A percentile compares a stretch with the other conserved stretches of the same genome.
These are phyloP conservation scores for Kandelia obovata DNA, from an alignment of 345 rosid species.

Conservation along the genomic window DNA sequence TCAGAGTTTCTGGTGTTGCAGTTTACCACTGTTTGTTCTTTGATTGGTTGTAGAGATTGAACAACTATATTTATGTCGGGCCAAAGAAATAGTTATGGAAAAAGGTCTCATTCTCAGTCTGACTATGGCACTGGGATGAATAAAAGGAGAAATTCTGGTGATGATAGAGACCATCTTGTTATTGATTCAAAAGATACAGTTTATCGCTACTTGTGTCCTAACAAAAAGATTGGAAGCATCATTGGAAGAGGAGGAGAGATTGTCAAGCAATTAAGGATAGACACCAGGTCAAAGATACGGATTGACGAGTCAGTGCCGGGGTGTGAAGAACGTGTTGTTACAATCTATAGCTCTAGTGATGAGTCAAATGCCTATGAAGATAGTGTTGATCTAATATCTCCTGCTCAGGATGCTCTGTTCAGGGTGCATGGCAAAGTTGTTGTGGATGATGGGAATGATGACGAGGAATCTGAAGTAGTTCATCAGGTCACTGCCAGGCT, in stretches of 20 bases:
- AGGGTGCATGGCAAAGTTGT: slow-evolving; percentile 80
- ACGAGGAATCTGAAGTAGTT: slow-evolving; percentile 55
- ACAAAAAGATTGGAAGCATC: slow-evolving; percentile 83
- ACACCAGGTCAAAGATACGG: slow-evolving; percentile 80
- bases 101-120: slow-evolving; percentile 69
- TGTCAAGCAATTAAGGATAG: slow-evolving; percentile 78
- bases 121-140: slow-evolving; percentile 61
- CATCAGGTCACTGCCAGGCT: slow-evolving; percentile 66
- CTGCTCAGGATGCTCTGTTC: slow-evolving; percentile 94
- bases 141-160: slow-evolving; percentile 69
- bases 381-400: slow-evolving; percentile 47
- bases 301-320: slow-evolving; percentile 77
- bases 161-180: slow-evolving; percentile 57
- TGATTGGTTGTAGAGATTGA: background rate
- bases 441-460: slow-evolving; percentile 60
- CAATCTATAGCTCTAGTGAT: slow-evolving; percentile 78
- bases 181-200: slow-evolving; percentile 77
- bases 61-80: slow-evolving; percentile 46
- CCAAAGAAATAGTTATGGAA: slow-evolving; percentile 76
- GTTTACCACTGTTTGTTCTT: background rate
- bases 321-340: slow-evolving; percentile 88
- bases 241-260: slow-evolving; percentile 96
- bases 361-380: slow-evolving; percentile 75
- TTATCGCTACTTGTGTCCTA: slow-evolving; percentile 77
- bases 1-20: background rate